Percentiles rank a stretch among this genome's conserved stretches.
phyloP scores from a whole-genome alignment of 2,329 filamentous ascomycete genomes.

The Pyricularia pennisetigena region DNA sequence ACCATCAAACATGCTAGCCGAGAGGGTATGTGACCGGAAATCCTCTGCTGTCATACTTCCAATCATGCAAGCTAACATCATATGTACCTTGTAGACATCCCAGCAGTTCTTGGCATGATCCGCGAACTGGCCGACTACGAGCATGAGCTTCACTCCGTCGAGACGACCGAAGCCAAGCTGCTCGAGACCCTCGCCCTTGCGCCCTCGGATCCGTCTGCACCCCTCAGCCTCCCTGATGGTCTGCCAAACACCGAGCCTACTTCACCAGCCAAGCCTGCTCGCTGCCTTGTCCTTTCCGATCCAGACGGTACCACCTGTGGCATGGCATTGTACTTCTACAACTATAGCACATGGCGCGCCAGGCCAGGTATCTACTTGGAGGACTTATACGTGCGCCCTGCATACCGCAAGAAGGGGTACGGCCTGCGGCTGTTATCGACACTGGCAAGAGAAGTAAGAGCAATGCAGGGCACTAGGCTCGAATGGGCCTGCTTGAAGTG shows the following conservation, averaged over 20 bases:
- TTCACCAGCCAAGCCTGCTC: constrained; percentile 52
- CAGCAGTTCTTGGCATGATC: constrained; percentile 72
- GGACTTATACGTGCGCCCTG: constrained; percentile 73
- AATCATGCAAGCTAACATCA: constrained; percentile 3
- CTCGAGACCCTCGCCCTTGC: constrained; percentile 71
- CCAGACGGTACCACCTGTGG: constrained; percentile 44
- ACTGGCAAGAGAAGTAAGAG: constrained; percentile 69
- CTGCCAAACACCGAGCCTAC: constrained; percentile 42
- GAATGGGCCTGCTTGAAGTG: constrained; percentile 91
- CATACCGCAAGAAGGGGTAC: constrained; percentile 66
- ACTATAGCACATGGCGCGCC: constrained; percentile 90
- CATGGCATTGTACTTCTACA: constrained; percentile 90
- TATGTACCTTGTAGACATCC: constrained; percentile 52
- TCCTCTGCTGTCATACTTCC: background rate
- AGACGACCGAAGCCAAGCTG: constrained; percentile 70
- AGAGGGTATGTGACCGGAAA: background rate
- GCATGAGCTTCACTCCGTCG: constrained; percentile 61
- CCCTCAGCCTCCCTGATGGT: constrained; percentile 14
- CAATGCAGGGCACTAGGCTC: constrained; percentile 62
- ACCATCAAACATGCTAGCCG: constrained; percentile 2
- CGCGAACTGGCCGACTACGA: constrained; percentile 83
- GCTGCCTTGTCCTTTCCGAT: constrained; percentile 60
- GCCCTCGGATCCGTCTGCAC: constrained; percentile 22
- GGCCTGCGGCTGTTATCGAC: constrained; percentile 65
- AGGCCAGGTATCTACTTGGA: constrained; percentile 85